Evolutionary conservation across 2,329 filamentous ascomycete genomes (phyloP).

Genomic region (Alternaria brassicicola): DNA sequence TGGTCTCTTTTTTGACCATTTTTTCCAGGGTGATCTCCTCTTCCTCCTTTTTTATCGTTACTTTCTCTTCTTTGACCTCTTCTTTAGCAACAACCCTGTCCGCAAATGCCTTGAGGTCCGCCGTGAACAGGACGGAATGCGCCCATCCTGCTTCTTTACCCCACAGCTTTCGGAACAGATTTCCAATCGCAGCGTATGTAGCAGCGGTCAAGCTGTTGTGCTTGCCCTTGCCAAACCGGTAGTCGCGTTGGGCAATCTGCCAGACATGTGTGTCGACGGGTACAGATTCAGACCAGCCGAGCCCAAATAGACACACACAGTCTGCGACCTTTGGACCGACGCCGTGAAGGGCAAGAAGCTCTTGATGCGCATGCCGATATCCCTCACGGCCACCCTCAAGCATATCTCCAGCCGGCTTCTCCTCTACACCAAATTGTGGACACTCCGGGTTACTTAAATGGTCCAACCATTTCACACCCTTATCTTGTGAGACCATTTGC

Average conservation of each 20-base stretch:
- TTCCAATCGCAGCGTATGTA: constrained; percentile 87
- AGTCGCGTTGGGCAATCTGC: constrained; percentile 97
- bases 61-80: constrained; percentile 55
- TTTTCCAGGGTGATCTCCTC: constrained; percentile 18
- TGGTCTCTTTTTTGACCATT: constrained; percentile 37
- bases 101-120: constrained; percentile 85
- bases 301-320: constrained; percentile 93
- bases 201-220: constrained; percentile 84
- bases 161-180: constrained; percentile 89
- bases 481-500: constrained; percentile 71
- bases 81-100: constrained; percentile 62
- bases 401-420: constrained; percentile 55
- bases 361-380: constrained; percentile 80
- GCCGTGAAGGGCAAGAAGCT: constrained; percentile 78
- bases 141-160: constrained; percentile 96
- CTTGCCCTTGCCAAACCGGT: constrained; percentile 84
- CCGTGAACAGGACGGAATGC: constrained; percentile 94
- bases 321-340: constrained; percentile 97
- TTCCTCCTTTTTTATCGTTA: constrained; percentile 40
- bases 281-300: constrained; percentile 94
- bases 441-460: constrained; percentile 77
- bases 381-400: constrained; percentile 62
- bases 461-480: constrained; percentile 74
- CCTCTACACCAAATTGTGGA: constrained; percentile 61
- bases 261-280: constrained; percentile 97